Base-by-base conservation (phyloP, 805 yeast genomes). In the Metschnikowia lachancei region DNA sequence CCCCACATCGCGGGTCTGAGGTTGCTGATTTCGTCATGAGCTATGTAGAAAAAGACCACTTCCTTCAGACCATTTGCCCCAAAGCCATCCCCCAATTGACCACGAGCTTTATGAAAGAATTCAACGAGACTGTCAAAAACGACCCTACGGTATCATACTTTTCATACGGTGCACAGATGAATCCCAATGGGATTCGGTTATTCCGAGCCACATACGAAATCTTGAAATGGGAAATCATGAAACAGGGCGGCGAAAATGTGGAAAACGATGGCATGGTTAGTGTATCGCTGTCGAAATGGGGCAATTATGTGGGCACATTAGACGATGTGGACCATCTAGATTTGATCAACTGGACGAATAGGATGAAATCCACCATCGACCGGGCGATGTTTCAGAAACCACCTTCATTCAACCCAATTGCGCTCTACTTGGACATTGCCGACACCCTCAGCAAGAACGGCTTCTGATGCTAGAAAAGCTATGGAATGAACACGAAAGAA, bases 211-310 rank as follows among this genome's bases (percentile, higher is more conserved):
- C 94, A 1, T 86, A 92, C 85, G 68, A 69, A 19, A 70, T 86
- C 2, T 76, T 89, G n/a, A 63, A 75, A 45, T 39, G 33, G 41
- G 52, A 42, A 34, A 53, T 47, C 46, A 45, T 38, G 41, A 39
- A 39, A 18, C 49, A 52, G 56, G 36, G 58, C 48, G 51, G 49
- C 6, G 6, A 3, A 75, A 67, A 67, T 12, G 81, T 83, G 4
- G 82, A 78, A 14, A 90, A 88, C 61, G 97, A 90, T 66, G 97
- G 97, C 0, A 65, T 91, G 69, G 95, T 90, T 2, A 83, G 92
- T 50, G 84, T 88, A 1, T 67, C 72, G 32, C 85, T 94, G 48
- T 70, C 95, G 1, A 78, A 77, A 57, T 90, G 97, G 96, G 97
- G 97, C 0, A 67, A 80, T 37, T 87, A 86, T 63, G 61, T 82